Evolutionary conservation across 2,329 filamentous ascomycete species (phyloP).

Genomic region (Incumbomyces lentus): DNA sequence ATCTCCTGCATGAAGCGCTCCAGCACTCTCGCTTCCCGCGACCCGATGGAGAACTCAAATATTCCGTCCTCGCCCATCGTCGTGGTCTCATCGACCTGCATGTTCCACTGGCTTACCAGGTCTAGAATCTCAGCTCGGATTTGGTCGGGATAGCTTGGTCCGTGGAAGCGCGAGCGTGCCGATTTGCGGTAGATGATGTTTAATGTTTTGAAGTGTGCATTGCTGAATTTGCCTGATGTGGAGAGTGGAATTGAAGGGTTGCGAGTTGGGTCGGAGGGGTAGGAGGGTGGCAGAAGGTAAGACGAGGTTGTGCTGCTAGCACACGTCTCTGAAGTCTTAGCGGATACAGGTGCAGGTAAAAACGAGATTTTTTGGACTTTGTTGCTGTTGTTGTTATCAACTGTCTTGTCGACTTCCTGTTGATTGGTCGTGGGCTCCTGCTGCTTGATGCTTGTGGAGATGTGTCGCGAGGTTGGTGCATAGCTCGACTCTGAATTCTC

Average conservation of each 20-base stretch:
- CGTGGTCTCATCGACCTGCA: conserved; percentile 47
- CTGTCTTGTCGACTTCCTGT: background rate
- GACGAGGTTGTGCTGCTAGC: conserved; percentile 9
- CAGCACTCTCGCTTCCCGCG: conserved; percentile 14
- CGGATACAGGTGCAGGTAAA: background rate
- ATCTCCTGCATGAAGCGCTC: conserved; percentile 23
- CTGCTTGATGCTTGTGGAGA: background rate
- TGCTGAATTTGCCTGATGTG: conserved; percentile 16
- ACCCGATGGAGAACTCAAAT: conserved; percentile 14
- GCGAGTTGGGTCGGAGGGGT: conserved; percentile 16
- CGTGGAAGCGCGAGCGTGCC: conserved; percentile 17
- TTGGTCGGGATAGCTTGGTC: conserved; percentile 6
- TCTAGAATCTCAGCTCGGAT: conserved; percentile 13
- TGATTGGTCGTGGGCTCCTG: background rate
- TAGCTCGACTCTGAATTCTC: background rate
- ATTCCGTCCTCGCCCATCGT: conserved; percentile 8
- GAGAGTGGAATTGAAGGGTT: conserved; percentile 9
- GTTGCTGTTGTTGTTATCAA: background rate
- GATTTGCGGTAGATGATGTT: conserved; percentile 22
- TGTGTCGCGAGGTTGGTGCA: conserved; percentile 5
- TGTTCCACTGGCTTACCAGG: conserved; percentile 50
- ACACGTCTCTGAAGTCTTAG: background rate
- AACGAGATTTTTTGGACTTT: background rate
- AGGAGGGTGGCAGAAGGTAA: conserved; percentile 20
- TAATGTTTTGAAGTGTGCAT: conserved; percentile 20